A percentile compares a stretch with the other conserved stretches of the same genome.
Conservation (phyloP, 805 yeast species). For the Sugiyamaella boreocaroliniensis region DNA sequence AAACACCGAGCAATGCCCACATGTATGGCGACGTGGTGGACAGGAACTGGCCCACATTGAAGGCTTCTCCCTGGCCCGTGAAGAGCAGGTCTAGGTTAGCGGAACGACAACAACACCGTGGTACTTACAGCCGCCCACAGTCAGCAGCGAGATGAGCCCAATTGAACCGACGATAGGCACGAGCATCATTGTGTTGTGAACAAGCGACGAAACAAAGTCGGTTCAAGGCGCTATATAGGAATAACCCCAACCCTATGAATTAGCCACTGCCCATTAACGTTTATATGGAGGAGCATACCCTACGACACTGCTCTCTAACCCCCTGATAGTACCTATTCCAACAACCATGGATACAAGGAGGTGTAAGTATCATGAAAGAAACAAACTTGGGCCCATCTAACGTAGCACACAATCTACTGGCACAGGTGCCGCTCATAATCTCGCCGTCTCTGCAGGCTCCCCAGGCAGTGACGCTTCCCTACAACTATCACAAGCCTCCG, state of each 20-base stretch:
- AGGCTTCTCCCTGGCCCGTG: conserved; percentile 87
- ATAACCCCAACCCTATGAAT: neutral
- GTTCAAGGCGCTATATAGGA: neutral
- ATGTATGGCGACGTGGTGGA: conserved; percentile 85
- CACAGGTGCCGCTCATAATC: conserved; percentile 49
- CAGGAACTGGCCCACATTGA: conserved; percentile 85
- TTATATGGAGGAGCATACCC: too few species aligned
- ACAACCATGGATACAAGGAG: neutral
- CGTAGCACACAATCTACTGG: conserved; percentile 43
- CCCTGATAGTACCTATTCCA: too few species aligned
- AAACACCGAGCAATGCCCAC: conserved; percentile 94
- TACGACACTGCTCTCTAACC: too few species aligned
- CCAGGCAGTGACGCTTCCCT: conserved; percentile 46
- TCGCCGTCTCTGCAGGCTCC: conserved; percentile 51
- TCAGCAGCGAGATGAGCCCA: conserved; percentile 26
- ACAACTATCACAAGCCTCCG: conserved; percentile 39
- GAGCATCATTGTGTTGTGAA: neutral
- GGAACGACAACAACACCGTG: neutral
- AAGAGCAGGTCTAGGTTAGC: conserved; percentile 41
- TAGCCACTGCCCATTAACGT: too few species aligned
- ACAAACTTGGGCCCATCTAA: neutral
- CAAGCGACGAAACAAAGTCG: conserved; percentile 33
- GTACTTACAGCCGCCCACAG: conserved; percentile 36
- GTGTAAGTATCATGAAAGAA: neutral
- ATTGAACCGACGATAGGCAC: conserved; percentile 9